Evolutionary conservation across 1,284 basidiomycete genomes (phyloP).

Genomic region (Rhizoctonia solani): DNA sequence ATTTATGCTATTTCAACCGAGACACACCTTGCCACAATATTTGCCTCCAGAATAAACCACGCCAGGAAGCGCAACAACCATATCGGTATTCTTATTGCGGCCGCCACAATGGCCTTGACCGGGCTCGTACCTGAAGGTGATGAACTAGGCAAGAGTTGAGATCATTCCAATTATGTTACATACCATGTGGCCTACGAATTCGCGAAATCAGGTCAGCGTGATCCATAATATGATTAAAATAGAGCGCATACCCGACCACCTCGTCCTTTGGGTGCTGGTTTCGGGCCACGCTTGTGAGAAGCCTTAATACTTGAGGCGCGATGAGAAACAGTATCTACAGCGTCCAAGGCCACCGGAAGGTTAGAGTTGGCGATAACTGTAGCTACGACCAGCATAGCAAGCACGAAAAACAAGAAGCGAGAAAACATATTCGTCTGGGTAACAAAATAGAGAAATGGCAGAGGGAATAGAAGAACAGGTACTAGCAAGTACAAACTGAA

Average conservation of each 20-base stretch:
- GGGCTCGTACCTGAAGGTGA: conserved; percentile 9
- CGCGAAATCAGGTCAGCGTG: not conserved
- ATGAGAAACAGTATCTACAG: not conserved
- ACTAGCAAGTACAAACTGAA: no score
- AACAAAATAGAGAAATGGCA: no score
- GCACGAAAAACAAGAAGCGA: not conserved
- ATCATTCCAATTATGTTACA: not conserved
- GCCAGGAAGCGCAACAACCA: conserved; percentile 19
- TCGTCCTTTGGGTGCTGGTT: not conserved
- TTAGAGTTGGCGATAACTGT: conserved; percentile 3
- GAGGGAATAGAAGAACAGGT: no score
- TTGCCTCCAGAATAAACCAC: not conserved
- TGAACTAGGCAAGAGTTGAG: not conserved
- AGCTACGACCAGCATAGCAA: conserved; percentile 4
- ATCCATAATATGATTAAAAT: not conserved
- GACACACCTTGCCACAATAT: conserved; percentile 15
- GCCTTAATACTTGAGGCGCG: not conserved
- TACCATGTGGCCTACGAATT: conserved; percentile 18
- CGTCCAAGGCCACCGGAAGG: no score
- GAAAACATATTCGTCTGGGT: not conserved
- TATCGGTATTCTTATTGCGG: conserved; percentile 4
- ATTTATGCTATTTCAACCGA: no score
- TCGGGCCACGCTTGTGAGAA: not conserved
- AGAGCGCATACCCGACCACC: conserved; percentile 12
- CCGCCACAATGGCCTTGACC: conserved; percentile 24